phyloP scores from a whole-genome alignment of 306 rosid genomes.

The Quercus robur region DNA sequence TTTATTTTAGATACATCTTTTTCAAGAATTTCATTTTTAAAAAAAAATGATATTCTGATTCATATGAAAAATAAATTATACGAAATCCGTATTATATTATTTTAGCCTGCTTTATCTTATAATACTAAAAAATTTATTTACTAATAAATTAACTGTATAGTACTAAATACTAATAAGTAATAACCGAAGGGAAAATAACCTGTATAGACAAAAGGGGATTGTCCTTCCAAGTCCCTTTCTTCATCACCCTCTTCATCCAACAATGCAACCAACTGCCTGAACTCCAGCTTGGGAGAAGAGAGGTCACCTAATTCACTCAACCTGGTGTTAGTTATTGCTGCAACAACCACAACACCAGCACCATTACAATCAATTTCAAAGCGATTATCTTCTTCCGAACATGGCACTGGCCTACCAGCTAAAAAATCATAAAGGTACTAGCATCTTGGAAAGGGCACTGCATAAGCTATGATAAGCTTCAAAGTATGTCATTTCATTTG shows the following conservation, averaged over 20 bases:
- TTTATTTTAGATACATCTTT: too few species aligned
- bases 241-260: constrained; percentile 27
- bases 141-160: too few species aligned
- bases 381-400: constrained; percentile 23
- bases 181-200: constrained; percentile 16
- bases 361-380: constrained; percentile 56
- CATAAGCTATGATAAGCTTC: constrained; percentile 36
- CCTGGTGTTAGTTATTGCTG: constrained; percentile 31
- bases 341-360: constrained; percentile 41
- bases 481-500: constrained; percentile 21
- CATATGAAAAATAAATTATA: too few species aligned
- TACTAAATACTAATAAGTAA: neutral
- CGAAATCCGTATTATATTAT: too few species aligned
- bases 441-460: constrained; percentile 25
- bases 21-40: too few species aligned
- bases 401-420: constrained; percentile 42
- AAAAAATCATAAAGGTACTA: constrained; percentile 43
- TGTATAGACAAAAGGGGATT: constrained; percentile 40
- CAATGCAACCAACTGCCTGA: constrained; percentile 38
- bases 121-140: too few species aligned
- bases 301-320: constrained; percentile 38
- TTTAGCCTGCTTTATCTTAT: too few species aligned
- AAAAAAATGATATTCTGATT: too few species aligned
- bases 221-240: constrained; percentile 22
- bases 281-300: constrained; percentile 33